Percentiles rank a stretch among this genome's conserved stretches.
Conservation (phyloP, 768 basidiomycete species). For the Melanogaster broomeanus region DNA sequence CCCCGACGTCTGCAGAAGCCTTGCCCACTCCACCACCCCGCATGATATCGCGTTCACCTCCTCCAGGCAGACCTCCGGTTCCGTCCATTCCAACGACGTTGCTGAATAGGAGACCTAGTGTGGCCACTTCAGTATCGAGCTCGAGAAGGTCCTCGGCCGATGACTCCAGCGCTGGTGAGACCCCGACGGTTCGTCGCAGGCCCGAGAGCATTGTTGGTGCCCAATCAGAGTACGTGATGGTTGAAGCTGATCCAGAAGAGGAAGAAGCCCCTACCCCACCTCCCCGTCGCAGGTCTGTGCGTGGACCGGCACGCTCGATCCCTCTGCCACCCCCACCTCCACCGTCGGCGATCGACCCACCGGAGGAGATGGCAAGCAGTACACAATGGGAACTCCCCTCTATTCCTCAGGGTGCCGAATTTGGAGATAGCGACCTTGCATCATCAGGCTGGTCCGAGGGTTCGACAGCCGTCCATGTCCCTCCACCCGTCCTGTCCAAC, state of each 20-base stretch:
- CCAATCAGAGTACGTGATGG: conserved; percentile 63
- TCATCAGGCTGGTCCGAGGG: conserved; percentile 70
- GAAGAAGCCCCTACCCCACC: conserved; percentile 33
- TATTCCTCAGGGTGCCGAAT: conserved; percentile 56
- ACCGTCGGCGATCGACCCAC: conserved; percentile 35
- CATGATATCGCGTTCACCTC: conserved; percentile 29
- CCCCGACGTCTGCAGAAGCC: conserved; percentile 29
- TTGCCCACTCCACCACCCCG: conserved; percentile 52
- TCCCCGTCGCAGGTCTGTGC: conserved; percentile 42
- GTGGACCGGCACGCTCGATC: conserved; percentile 18
- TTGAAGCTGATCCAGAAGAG: conserved; percentile 51
- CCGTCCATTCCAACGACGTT: conserved; percentile 34
- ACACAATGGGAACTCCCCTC: conserved; percentile 68
- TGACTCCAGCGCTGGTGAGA: conserved; percentile 12
- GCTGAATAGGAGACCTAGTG: conserved; percentile 41
- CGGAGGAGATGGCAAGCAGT: conserved; percentile 39
- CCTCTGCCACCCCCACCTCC: conserved; percentile 40
- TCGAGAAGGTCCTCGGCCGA: conserved; percentile 42
- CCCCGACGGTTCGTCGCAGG: conserved; percentile 3
- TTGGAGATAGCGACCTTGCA: conserved; percentile 47
- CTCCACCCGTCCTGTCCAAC: conserved; percentile 19
- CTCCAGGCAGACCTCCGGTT: conserved; percentile 39
- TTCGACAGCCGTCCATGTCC: conserved; percentile 37
- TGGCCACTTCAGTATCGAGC: conserved; percentile 32
- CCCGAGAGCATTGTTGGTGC: conserved; percentile 9